These are phyloP conservation scores for Aspergillus chevalieri DNA, from an alignment of 2,329 filamentous ascomycete genomes.

Conservation along the genomic window DNA sequence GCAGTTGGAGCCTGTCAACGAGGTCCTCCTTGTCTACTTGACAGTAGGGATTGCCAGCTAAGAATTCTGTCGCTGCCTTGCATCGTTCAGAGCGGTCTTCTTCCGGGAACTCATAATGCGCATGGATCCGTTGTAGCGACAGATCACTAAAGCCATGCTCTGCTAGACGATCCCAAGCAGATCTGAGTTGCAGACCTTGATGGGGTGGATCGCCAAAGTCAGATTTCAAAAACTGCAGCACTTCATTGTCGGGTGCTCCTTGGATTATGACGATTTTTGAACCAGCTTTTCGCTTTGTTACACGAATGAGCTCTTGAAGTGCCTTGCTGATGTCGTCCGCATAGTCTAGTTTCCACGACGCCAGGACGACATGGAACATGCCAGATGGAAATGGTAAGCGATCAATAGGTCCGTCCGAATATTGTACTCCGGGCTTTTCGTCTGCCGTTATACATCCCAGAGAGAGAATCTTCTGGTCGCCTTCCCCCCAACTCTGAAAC, in stretches of 20 bases:
- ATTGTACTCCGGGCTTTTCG: no score
- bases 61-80: background rate
- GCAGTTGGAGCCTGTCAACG: no score
- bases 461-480: no score
- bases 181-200: slow-evolving; percentile 3
- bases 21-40: no score
- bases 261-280: slow-evolving; percentile 1
- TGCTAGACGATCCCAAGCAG: background rate
- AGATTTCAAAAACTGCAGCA: background rate
- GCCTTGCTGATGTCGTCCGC: background rate
- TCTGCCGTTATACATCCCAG: no score
- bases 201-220: background rate
- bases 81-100: background rate
- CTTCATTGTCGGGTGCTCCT: slow-evolving; percentile 4
- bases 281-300: background rate
- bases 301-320: background rate
- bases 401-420: no score
- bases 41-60: background rate
- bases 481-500: background rate
- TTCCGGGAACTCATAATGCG: background rate
- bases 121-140: background rate
- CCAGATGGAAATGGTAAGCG: no score
- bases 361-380: background rate
- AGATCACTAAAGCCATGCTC: background rate
- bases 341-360: background rate